Conservation (phyloP, 257 asterid species). For the Nicotiana obtusifolia region DNA sequence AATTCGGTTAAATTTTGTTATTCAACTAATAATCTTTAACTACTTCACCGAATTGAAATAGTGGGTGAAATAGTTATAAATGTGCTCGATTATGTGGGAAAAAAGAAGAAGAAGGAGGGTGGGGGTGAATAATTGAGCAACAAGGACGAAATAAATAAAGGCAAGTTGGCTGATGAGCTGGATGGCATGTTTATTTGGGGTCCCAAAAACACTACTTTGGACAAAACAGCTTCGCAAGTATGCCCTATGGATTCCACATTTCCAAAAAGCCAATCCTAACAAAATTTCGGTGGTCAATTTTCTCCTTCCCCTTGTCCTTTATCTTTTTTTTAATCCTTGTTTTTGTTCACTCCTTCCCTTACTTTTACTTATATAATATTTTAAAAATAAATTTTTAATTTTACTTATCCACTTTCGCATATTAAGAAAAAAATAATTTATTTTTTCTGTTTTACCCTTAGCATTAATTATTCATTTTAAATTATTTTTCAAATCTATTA, state of each 20-base stretch:
- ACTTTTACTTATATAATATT: too few species aligned
- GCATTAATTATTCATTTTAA: too few species aligned
- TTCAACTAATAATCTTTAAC: not conserved
- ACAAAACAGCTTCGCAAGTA: not conserved
- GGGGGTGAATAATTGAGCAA: not conserved
- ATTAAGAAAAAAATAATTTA: too few species aligned
- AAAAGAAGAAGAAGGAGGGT: not conserved
- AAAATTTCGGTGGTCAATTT: not conserved
- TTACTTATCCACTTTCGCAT: too few species aligned
- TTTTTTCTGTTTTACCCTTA: too few species aligned
- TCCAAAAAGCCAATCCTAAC: not conserved
- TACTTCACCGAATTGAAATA: not conserved
- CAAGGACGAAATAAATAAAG: not conserved
- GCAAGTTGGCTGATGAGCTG: not conserved
- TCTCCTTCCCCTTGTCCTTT: too few species aligned
- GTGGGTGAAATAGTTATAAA: not conserved
- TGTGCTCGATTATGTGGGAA: not conserved
- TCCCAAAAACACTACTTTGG: not conserved
- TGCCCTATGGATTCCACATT: not conserved
- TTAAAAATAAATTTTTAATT: too few species aligned
- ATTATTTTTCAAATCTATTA: too few species aligned
- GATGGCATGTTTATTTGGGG: not conserved
- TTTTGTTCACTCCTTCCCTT: too few species aligned
- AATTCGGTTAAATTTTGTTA: too few species aligned
- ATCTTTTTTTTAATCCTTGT: too few species aligned